Base-by-base conservation (phyloP, 768 basidiomycete species). In the Cyathus striatus region DNA sequence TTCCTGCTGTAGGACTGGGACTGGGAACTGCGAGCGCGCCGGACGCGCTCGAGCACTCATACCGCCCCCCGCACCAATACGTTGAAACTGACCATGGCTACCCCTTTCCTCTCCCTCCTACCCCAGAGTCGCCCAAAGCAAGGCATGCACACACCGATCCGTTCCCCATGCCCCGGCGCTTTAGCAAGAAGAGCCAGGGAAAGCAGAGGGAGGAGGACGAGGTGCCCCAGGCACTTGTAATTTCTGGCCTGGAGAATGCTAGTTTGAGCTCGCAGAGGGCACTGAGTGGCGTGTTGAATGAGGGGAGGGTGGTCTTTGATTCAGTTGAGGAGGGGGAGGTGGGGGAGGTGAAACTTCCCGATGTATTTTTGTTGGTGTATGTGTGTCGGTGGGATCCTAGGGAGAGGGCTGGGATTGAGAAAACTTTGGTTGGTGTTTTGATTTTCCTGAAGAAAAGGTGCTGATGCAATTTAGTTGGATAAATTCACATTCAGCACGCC, bases 401-500 rank as follows among this genome's bases (percentile, higher is more conserved):
- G 36, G 85, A 89, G 57, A 66, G 83, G 44, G 88, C 90, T 1
- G 58, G 66, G 0, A 75, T 91, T 40, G 71, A 84, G 54, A 76
- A 77, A 46, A 72, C 66, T 50, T 60, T 90, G 58, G 88, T 89
- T 58, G 49, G 83, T 57, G n/a, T 38, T 22, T 26, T 35, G 6
- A 7, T 36, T 6, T 38, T 37, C 16, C 2, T 16, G 20, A 18
- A 12, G 35, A 10, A 27, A 7, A n/a, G 27, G 30, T 38, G 23
- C 26, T 42, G 25, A 18, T 23, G 40, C 23, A 44, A 40, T 14
- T 24, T 52, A 90, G 87, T 70, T 91, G 12, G 86, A 91, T 56
- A 77, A 75, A 52, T 90, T 91, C 56, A 72, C 86, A 2, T 81
- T 91, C 75, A 90, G 86, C 52, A 76, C 75, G 5, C 77, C 76